Conservation (phyloP, 2,329 filamentous ascomycete species). For the Daldinia eschscholtzii region DNA sequence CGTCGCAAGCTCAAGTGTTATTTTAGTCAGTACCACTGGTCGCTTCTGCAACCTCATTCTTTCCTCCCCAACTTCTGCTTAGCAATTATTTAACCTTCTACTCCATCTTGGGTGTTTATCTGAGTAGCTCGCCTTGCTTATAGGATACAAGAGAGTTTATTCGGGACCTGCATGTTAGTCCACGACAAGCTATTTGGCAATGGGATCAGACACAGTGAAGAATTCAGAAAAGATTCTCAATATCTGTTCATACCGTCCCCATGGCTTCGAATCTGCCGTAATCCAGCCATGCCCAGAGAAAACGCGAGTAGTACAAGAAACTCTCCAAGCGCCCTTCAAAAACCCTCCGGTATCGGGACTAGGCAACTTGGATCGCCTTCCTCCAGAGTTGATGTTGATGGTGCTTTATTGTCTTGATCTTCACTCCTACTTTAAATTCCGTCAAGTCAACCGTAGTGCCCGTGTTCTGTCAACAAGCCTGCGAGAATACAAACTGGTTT, state of each 20-base stretch:
- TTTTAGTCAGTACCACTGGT: background rate
- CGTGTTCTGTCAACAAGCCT: background rate
- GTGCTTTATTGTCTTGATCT: background rate
- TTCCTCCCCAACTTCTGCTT: background rate
- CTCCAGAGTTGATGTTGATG: background rate
- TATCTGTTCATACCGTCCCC: background rate
- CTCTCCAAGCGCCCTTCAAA: background rate
- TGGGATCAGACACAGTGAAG: background rate
- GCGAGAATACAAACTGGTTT: background rate
- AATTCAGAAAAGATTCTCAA: background rate
- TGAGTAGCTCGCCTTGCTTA: background rate
- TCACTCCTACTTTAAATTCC: background rate
- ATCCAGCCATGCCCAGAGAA: background rate
- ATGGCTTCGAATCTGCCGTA: background rate
- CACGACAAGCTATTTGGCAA: background rate
- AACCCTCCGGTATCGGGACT: background rate
- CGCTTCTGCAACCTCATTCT: background rate
- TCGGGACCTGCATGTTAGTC: background rate
- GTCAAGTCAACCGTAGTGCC: background rate
- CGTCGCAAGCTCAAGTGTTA: background rate
- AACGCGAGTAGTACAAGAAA: background rate
- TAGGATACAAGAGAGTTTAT: background rate
- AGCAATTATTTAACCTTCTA: background rate
- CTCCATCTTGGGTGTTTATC: background rate
- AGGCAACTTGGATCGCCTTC: background rate